Evolutionary conservation across 345 rosid genomes (phyloP).

Genomic region (Diplotaxis tenuifolia): DNA sequence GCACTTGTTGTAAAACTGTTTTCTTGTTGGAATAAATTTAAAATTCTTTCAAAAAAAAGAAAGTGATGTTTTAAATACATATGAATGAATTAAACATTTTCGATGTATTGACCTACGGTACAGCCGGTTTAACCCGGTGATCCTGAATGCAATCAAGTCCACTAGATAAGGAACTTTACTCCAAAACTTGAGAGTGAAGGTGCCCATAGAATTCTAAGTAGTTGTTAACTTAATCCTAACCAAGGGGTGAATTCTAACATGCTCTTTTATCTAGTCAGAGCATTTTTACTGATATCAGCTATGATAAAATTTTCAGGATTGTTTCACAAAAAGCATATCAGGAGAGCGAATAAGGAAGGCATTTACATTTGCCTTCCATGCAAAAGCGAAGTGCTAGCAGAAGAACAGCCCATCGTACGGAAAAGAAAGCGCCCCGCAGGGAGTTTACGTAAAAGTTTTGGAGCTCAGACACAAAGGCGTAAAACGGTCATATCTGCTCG

Average conservation of each 20-base stretch:
- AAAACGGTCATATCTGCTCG: conserved; percentile 38
- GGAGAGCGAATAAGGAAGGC: conserved; percentile 55
- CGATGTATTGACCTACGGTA: conserved; percentile 5
- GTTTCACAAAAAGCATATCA: conserved; percentile 78
- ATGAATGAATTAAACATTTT: neutral
- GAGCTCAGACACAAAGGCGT: conserved; percentile 41
- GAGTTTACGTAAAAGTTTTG: conserved; percentile 40
- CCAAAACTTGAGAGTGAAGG: conserved; percentile 11
- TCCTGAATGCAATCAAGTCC: too few relatives aligned
- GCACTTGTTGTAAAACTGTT: too few relatives aligned
- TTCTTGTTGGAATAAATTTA: too few relatives aligned
- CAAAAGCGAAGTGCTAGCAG: conserved; percentile 43
- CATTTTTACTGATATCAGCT: conserved; percentile 1
- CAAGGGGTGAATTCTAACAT: conserved; percentile 12
- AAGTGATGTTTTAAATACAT: neutral
- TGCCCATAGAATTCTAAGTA: conserved; percentile 12
- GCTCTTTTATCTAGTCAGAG: neutral
- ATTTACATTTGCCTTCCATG: conserved; percentile 66
- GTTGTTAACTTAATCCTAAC: conserved; percentile 4
- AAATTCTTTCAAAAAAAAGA: too few relatives aligned
- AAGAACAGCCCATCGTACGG: conserved; percentile 30
- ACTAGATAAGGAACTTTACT: neutral
- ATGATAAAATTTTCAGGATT: conserved; percentile 51
- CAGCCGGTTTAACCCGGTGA: conserved; percentile 9
- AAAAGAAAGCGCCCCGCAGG: conserved; percentile 39